A percentile compares a stretch with the other conserved stretches of the same genome.
These are phyloP conservation scores for Eudorina sp. DNA, from an alignment of 139 green algal genomes.

Conservation along the genomic window DNA sequence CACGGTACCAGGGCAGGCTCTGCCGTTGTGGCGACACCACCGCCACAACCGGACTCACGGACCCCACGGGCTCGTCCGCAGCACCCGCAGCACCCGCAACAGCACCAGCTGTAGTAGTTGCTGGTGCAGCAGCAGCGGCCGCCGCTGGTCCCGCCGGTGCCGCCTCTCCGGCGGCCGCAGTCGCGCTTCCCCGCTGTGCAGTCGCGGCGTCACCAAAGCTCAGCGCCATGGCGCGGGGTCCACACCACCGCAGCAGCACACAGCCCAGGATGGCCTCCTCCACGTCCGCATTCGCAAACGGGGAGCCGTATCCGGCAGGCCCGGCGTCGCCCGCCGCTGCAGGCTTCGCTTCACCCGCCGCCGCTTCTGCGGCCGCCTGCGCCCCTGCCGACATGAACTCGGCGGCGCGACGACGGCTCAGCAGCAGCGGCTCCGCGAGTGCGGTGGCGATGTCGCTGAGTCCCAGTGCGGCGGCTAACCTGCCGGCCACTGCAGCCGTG, in stretches of 20 bases:
- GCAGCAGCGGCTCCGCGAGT: background rate
- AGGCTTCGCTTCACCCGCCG: too few relatives aligned
- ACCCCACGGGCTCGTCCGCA: background rate
- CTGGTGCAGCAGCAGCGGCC: background rate
- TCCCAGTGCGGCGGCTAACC: background rate
- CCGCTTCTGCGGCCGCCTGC: background rate
- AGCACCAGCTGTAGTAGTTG: too few relatives aligned
- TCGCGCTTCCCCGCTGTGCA: background rate
- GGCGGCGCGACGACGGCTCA: conserved; percentile 10
- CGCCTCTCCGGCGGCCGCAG: background rate
- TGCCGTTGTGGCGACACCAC: background rate
- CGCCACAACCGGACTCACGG: background rate
- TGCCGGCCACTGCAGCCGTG: background rate
- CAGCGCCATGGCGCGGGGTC: background rate
- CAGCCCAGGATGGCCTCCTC: background rate
- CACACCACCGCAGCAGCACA: conserved; percentile 32
- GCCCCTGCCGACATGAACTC: background rate
- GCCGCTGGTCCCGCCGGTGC: background rate
- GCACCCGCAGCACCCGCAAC: background rate
- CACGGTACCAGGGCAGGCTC: background rate
- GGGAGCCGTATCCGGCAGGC: too few relatives aligned
- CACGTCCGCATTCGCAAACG: background rate
- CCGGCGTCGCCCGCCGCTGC: too few relatives aligned
- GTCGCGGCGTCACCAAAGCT: background rate
- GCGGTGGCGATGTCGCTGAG: background rate